These are phyloP conservation scores for Xanthoconium purpureum DNA, from an alignment of 768 basidiomycete genomes.

Conservation along the genomic window DNA sequence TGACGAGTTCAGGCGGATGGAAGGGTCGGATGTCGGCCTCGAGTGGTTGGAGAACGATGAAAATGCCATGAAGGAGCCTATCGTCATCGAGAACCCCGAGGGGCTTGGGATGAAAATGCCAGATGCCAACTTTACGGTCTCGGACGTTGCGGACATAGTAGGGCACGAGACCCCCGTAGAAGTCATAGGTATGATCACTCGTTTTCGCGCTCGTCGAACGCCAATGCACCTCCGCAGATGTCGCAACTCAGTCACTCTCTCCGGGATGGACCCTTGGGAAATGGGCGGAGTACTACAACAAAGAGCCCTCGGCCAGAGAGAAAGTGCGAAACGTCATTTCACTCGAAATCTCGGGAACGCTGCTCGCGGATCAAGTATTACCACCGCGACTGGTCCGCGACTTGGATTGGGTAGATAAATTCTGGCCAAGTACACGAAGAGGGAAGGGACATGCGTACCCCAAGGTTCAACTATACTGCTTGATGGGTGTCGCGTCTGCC, in stretches of 20 bases:
- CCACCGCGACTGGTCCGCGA: constrained; percentile 85
- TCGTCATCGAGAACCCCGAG: constrained; percentile 74
- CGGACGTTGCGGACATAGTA: constrained; percentile 75
- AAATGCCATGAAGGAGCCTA: constrained; percentile 75
- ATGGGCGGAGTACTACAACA: constrained; percentile 86
- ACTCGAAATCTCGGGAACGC: constrained; percentile 86
- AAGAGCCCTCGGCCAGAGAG: constrained; percentile 65
- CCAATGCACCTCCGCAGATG: constrained; percentile 49
- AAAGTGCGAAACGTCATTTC: constrained; percentile 96
- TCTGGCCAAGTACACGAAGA: constrained; percentile 82
- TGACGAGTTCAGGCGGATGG: constrained; percentile 65
- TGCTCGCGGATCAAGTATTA: constrained; percentile 70
- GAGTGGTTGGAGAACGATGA: constrained; percentile 76
- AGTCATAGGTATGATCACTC: constrained; percentile 71
- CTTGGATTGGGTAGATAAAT: constrained; percentile 95
- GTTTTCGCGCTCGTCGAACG: constrained; percentile 1
- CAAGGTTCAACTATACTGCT: constrained; percentile 93
- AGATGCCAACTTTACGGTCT: constrained; percentile 60
- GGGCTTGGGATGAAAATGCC: constrained; percentile 94
- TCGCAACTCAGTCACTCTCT: constrained; percentile 80
- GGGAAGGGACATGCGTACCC: constrained; percentile 76
- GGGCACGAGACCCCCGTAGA: constrained; percentile 80
- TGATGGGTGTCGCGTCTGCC: constrained; percentile 91
- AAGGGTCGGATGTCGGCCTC: constrained; percentile 60
- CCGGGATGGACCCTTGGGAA: constrained; percentile 87